A percentile compares a stretch with the other conserved stretches of the same genome.
phyloP scores from a whole-genome alignment of 495 filamentous ascomycete species.

The Podospora pseudoanserina region DNA sequence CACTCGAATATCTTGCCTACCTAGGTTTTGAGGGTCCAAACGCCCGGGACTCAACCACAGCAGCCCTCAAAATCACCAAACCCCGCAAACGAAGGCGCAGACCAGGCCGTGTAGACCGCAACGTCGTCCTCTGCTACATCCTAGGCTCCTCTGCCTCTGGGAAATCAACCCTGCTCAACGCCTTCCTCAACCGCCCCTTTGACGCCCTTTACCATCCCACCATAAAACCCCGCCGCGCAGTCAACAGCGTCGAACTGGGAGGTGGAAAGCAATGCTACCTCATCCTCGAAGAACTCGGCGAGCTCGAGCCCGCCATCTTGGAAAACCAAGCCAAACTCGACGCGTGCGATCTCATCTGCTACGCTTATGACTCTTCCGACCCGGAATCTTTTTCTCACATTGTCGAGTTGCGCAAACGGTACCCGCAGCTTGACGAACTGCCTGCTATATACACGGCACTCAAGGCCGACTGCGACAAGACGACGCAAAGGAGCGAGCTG shows the following conservation, averaged over 20 bases:
- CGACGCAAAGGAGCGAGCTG: conserved; percentile 81
- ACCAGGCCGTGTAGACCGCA: conserved; percentile 82
- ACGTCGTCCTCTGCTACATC: conserved; percentile 96
- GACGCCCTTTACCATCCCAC: conserved; percentile 85
- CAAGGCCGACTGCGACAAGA: conserved; percentile 92
- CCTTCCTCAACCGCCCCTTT: conserved; percentile 86
- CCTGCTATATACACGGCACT: conserved; percentile 87
- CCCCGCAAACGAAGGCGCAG: conserved; percentile 77
- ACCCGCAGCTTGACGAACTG: conserved; percentile 78
- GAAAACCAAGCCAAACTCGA: conserved; percentile 91
- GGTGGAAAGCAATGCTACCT: conserved; percentile 97
- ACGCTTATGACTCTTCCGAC: conserved; percentile 94
- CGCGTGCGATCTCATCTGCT: conserved; percentile 88
- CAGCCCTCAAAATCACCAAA: conserved; percentile 87
- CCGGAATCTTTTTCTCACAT: conserved; percentile 93
- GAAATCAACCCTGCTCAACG: conserved; percentile 84
- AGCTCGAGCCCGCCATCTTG: conserved; percentile 86
- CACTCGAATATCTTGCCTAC: conserved; percentile 90
- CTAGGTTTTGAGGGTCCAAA: conserved; percentile 75
- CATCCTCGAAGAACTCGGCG: conserved; percentile 93
- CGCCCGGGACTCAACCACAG: conserved; percentile 65
- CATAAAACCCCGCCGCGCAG: conserved; percentile 86
- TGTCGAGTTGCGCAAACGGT: conserved; percentile 68
- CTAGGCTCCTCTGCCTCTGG: conserved; percentile 77
- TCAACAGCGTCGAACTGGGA: conserved; percentile 93